These are phyloP conservation scores for Aspergillus affinis DNA, from an alignment of 495 filamentous ascomycete species.

Conservation along the genomic window DNA sequence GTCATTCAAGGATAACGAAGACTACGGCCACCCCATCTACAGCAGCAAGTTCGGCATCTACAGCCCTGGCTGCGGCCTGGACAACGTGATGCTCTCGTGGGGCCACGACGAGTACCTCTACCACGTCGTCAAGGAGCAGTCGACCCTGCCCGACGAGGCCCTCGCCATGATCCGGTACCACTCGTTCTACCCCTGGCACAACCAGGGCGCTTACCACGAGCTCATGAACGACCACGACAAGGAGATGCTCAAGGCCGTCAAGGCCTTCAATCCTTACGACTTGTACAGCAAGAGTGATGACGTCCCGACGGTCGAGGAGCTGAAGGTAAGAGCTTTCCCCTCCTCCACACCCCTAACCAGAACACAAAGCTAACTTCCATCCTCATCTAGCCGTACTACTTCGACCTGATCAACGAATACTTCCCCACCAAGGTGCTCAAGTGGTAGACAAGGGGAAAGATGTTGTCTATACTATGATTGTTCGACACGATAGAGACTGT, in stretches of 20 bases:
- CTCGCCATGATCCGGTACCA: constrained; percentile 91
- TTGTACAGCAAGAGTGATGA: constrained; percentile 90
- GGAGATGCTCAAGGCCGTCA: constrained; percentile 74
- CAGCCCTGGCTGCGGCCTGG: constrained; percentile 68
- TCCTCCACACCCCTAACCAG: neutral
- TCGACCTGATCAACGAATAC: constrained; percentile 82
- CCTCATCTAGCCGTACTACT: constrained; percentile 65
- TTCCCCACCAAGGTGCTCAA: constrained; percentile 74
- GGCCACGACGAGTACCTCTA: constrained; percentile 93
- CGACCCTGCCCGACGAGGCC: constrained; percentile 71
- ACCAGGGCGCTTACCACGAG: constrained; percentile 69
- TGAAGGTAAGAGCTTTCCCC: constrained; percentile 52
- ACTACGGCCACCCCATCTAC: constrained; percentile 64
- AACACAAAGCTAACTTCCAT: constrained; percentile 11
- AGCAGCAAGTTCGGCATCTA: constrained; percentile 77
- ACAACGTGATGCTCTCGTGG: constrained; percentile 87
- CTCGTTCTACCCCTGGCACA: constrained; percentile 89
- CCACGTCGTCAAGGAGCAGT: constrained; percentile 77
- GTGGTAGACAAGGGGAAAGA: constrained; percentile 54
- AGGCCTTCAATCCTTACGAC: constrained; percentile 89
- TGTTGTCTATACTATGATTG: neutral
- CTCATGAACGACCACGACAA: constrained; percentile 81
- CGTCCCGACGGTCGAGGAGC: constrained; percentile 67
- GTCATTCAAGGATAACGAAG: constrained; percentile 71
- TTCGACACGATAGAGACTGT: neutral